Evolutionary conservation across 257 asterid genomes (phyloP), one percentile per base, ranked within the genome.

Genomic region (Solanum piurae): DNA sequence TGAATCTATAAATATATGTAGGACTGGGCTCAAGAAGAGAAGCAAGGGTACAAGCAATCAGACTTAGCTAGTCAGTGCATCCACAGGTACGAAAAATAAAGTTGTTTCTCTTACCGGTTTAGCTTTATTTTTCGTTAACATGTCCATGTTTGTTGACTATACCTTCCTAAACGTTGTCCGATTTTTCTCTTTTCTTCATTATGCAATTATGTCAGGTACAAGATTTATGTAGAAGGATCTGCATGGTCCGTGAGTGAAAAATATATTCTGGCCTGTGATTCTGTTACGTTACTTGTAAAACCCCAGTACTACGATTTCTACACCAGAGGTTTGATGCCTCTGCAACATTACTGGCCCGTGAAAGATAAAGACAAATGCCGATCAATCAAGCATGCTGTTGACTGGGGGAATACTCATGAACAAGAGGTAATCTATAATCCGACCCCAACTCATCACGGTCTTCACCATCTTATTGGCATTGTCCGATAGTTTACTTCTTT

Each of bases 181-280:
- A 38, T 83, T 83, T 52, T n/a, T 72, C 27, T 18, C 52, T 55
- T 31, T 38, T 69, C 27, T 29, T 31, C 77, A 0, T 40, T 37
- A 2, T 37, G 80, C 6, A n/a, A 46, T 21, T 13, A 25, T 69
- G 40, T 27, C 93, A 96, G 99, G 84, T 97, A 91, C 89, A 97
- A 97, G 88, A 93, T 97, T 86, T 97, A 97, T 88, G 92, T 97
- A 1, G 99, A 97, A 91, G 99, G 99, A 87, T 89, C 93, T 3
- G 98, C 96, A 0, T 97, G 99, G 99, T 97, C 99, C 1, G 98
- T 97, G 87, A 97, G 99, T 80, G 98, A 97, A 89, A 97, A 97
- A 52, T 97, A 97, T 93, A 97, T 97, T 85, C 92, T 97, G 52
- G 96, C 98, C 5, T 97, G 99, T 74, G 94, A 97, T 90, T 95